These are phyloP conservation scores for Neostapfia colusana DNA, from an alignment of 176 grass and related monocot genomes.

Conservation along the genomic window DNA sequence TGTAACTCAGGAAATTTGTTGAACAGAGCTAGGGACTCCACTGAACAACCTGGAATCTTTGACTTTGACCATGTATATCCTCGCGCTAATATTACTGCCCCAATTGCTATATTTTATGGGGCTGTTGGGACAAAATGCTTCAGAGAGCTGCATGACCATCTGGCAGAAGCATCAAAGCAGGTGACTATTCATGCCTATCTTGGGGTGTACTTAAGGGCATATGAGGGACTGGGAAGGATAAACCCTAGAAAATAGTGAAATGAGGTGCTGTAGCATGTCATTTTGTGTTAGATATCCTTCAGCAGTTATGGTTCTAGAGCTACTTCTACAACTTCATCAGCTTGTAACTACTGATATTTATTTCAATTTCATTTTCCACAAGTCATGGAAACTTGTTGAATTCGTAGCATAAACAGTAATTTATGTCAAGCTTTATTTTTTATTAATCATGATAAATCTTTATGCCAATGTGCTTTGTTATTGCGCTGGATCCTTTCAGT, in stretches of 20 bases:
- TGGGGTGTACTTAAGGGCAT: background rate
- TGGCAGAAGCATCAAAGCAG: conserved; percentile 80
- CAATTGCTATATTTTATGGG: conserved; percentile 82
- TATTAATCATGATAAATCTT: conserved; percentile 24
- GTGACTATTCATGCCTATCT: conserved; percentile 40
- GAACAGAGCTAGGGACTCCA: conserved; percentile 53
- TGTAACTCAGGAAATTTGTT: conserved; percentile 40
- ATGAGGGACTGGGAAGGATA: background rate
- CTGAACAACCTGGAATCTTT: conserved; percentile 78
- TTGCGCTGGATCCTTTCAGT: conserved; percentile 23
- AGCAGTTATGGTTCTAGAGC: conserved; percentile 1
- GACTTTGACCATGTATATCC: conserved; percentile 90
- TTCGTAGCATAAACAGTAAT: conserved; percentile 12
- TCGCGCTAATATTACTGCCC: conserved; percentile 53
- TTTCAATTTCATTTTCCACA: conserved; percentile 16
- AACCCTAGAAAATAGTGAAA: conserved; percentile 8
- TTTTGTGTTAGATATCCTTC: conserved; percentile 27
- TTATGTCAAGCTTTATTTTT: conserved; percentile 24
- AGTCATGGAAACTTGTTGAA: conserved; percentile 1
- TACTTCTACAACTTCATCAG: background rate
- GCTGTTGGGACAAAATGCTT: conserved; percentile 97
- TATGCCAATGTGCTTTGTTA: conserved; percentile 1
- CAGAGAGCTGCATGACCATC: conserved; percentile 72
- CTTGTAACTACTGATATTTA: conserved; percentile 1
- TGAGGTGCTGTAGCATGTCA: background rate